A percentile compares a stretch with the other conserved stretches of the same genome.
These are phyloP conservation scores for Paramyrothecium roridum DNA, from an alignment of 2,329 filamentous ascomycete species.

Conservation along the genomic window DNA sequence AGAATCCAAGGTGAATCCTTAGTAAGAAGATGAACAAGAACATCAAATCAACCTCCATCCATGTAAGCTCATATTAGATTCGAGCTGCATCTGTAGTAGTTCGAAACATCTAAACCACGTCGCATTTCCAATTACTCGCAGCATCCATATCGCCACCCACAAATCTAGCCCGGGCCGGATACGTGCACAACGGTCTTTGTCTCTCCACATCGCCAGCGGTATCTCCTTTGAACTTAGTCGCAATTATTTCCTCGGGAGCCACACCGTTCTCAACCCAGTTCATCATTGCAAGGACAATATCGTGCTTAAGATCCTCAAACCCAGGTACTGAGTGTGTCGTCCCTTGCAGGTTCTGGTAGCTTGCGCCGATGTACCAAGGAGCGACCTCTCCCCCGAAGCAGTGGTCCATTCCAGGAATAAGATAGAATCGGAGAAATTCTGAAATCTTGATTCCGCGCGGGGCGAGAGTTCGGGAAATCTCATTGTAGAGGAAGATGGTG, in stretches of 20 bases:
- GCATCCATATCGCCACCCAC: neutral
- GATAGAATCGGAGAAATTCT: neutral
- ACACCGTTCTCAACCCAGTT: conserved; percentile 32
- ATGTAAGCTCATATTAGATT: too few species aligned
- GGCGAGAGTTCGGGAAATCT: neutral
- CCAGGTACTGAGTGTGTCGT: conserved; percentile 28
- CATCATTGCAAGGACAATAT: conserved; percentile 33
- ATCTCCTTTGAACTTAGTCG: conserved; percentile 28
- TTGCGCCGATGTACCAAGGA: conserved; percentile 36
- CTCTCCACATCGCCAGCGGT: conserved; percentile 33
- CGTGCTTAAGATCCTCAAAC: conserved; percentile 29
- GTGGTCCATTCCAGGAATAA: conserved; percentile 27
- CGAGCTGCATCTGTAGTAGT: too few species aligned
- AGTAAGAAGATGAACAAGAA: too few species aligned
- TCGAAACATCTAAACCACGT: neutral
- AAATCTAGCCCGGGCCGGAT: conserved; percentile 15
- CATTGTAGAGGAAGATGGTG: neutral
- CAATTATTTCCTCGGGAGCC: conserved; percentile 26
- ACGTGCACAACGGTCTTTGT: conserved; percentile 43
- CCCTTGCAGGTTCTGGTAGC: neutral
- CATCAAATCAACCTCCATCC: too few species aligned
- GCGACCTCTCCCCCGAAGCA: conserved; percentile 34
- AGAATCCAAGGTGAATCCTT: too few species aligned
- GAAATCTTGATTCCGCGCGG: neutral
- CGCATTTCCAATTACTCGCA: neutral